phyloP scores from a whole-genome alignment of 2,329 filamentous ascomycete genomes.

The Aspergillus sp. region DNA sequence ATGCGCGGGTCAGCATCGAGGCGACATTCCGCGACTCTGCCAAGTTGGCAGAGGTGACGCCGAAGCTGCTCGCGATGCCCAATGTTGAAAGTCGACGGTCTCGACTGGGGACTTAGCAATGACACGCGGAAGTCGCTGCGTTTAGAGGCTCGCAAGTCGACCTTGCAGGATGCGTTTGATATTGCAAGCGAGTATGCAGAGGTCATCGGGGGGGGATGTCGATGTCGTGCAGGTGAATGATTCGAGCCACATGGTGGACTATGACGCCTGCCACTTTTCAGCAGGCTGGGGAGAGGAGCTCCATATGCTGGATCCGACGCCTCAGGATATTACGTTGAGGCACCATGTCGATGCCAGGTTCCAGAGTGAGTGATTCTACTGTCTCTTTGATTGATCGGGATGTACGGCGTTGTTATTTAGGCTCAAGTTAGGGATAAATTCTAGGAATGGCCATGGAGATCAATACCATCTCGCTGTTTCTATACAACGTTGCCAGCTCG shows the following conservation, averaged over 20 bases:
- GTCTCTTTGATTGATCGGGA: background rate
- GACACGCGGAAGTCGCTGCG: conserved; percentile 10
- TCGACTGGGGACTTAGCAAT: conserved; percentile 18
- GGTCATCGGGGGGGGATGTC: conserved; percentile 11
- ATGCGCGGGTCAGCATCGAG: conserved; percentile 11
- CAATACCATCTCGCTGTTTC: background rate
- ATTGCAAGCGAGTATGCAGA: conserved; percentile 15
- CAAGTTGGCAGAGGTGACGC: conserved; percentile 11
- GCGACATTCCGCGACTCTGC: conserved; percentile 17
- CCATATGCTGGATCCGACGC: conserved; percentile 8
- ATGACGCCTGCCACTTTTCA: background rate
- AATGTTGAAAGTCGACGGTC: conserved; percentile 14
- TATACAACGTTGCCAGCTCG: conserved; percentile 2
- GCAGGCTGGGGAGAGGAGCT: background rate
- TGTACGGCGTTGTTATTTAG: background rate
- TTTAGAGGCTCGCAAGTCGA: conserved; percentile 13
- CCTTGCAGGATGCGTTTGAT: conserved; percentile 15
- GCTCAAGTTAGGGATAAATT: background rate
- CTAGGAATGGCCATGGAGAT: background rate
- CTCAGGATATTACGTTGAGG: conserved; percentile 6
- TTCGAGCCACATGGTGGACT: background rate
- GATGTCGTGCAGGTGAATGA: conserved; percentile 8
- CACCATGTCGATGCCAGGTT: conserved; percentile 6
- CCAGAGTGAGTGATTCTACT: background rate
- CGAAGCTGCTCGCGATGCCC: conserved; percentile 9